A percentile compares a stretch with the other conserved stretches of the same genome.
phyloP scores from a whole-genome alignment of 2,329 filamentous ascomycete species.

The Aspergillaceae sp. region DNA sequence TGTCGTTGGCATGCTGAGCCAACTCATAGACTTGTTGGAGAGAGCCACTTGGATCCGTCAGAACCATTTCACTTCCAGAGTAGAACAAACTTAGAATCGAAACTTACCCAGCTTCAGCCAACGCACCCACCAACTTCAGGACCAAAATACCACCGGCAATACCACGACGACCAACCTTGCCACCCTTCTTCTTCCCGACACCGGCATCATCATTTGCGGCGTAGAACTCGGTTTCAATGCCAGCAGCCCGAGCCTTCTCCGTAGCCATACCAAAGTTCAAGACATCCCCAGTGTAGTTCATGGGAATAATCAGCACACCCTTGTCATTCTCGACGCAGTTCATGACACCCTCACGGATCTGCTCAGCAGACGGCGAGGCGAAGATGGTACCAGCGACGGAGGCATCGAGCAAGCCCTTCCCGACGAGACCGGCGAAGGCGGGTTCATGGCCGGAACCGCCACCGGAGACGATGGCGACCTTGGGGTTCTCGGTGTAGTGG shows the following conservation, averaged over 20 bases:
- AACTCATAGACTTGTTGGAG: conserved; percentile 65
- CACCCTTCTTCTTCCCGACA: conserved; percentile 68
- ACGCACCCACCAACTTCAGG: conserved; percentile 78
- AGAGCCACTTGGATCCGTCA: conserved; percentile 28
- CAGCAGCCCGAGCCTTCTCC: conserved; percentile 78
- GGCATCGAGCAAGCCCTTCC: conserved; percentile 67
- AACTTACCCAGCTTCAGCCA: conserved; percentile 61
- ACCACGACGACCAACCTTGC: conserved; percentile 86
- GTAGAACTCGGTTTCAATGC: conserved; percentile 74
- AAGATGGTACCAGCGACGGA: conserved; percentile 84
- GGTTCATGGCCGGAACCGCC: conserved; percentile 89
- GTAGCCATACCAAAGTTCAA: conserved; percentile 91
- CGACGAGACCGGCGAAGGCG: conserved; percentile 77
- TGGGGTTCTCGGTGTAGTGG: conserved; percentile 39
- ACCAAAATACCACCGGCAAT: conserved; percentile 88
- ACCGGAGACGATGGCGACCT: conserved; percentile 78
- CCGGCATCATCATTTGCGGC: conserved; percentile 89
- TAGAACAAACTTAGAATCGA: background rate
- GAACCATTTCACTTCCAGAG: background rate
- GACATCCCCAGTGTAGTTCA: conserved; percentile 89
- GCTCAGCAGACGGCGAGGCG: conserved; percentile 70
- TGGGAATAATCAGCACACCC: conserved; percentile 81
- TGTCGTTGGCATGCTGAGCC: conserved; percentile 62
- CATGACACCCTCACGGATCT: conserved; percentile 68
- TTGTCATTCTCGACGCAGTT: conserved; percentile 60